Base-by-base conservation (phyloP, 352 stramenopile genomes). In the Saprolegnia diclina region DNA sequence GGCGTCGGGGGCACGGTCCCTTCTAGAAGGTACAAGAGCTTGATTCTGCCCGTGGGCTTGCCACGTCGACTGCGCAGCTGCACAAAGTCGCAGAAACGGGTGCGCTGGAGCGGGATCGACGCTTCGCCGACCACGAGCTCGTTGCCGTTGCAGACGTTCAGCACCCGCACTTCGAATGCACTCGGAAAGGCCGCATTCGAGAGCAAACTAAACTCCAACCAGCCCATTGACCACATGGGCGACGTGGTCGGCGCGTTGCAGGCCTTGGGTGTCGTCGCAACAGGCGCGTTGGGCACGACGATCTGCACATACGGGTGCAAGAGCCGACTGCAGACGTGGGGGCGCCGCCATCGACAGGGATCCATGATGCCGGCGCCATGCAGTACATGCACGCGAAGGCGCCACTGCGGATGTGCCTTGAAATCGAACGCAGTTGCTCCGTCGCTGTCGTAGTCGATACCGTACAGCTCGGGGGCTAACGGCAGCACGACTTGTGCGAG, bases 171-270 rank as follows among this genome's bases (percentile, higher is more conserved):
- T 21, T 69, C n/a, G 22, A 69, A 69, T 6, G 19, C 35, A 3
- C 10, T 18, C 6, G 63, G 63, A 14, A 29, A 61, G 4, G 63
- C 6, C 22, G 40, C 32, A 6, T 22, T n/a, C 5, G 45, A 19
- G 5, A 37, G 10, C 13, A 62, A 21, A n/a, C 26, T 6, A 10
- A 69, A n/a, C 11, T 37, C 37, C 9, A 69, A 22, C 63, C 63
- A 69, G 10, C 63, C 53, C 6, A 42, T 69, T 11, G 63, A 69
- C 63, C 63, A 69, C 19, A 69, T n/a, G 21, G 63, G 63, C 7
- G 26, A 19, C n/a, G 53, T 18, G 19, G 44, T 45, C 40, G 63
- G 61, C 53, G 44, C 29, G 5, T 56, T 63, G 53, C 63, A 69
- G 11, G 29, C 22, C n/a, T 44, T 29, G 1, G 52, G 13, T 3